Conservation (phyloP, 352 stramenopile genomes). For the Thalassiosira ordinaria region DNA sequence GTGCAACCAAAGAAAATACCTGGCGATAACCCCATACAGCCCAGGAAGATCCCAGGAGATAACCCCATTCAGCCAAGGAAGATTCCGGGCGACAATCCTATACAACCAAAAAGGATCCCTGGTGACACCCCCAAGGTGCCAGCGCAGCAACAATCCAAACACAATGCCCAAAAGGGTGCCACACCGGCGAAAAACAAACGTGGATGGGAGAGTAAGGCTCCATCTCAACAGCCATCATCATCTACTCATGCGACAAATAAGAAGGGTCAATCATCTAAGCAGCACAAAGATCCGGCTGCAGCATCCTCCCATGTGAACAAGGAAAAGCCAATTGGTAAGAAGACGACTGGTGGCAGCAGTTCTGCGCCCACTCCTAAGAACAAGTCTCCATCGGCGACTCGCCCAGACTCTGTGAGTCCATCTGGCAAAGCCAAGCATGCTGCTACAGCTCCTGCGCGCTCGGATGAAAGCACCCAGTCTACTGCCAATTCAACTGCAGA, state of each 20-base stretch:
- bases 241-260: conserved; percentile 14
- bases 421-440: conserved; percentile 25
- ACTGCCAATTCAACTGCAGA: conserved; percentile 51
- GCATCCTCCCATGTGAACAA: too few species aligned
- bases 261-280: conserved; percentile 21
- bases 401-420: conserved; percentile 18
- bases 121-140: conserved; percentile 48
- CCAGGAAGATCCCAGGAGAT: conserved; percentile 34
- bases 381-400: conserved; percentile 7
- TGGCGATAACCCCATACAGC: conserved; percentile 41
- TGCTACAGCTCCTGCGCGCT: conserved; percentile 15
- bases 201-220: conserved; percentile 68
- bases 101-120: conserved; percentile 37
- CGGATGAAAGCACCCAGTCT: conserved; percentile 49
- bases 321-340: conserved; percentile 20
- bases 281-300: too few species aligned
- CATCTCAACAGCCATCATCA: conserved; percentile 26
- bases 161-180: background rate
- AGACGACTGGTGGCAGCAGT: background rate
- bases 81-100: conserved; percentile 43
- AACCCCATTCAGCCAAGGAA: conserved; percentile 23
- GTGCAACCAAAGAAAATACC: conserved; percentile 37
- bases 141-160: conserved; percentile 26
- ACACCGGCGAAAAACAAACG: conserved; percentile 46
- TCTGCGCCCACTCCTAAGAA: background rate